These are phyloP conservation scores for Apiotrichum gracile DNA, from an alignment of 1,284 basidiomycete genomes.

Conservation along the genomic window DNA sequence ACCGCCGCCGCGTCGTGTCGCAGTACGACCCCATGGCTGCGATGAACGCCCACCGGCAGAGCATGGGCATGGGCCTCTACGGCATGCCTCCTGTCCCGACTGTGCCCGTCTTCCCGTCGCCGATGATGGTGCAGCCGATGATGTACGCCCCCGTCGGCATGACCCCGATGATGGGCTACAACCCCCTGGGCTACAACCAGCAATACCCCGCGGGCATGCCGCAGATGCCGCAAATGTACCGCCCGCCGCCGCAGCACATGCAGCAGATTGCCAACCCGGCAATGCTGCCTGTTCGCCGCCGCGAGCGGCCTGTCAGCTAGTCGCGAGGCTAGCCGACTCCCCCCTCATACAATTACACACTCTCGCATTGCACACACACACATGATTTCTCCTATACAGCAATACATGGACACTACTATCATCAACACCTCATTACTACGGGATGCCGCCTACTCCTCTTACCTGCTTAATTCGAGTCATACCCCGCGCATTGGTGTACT, in stretches of 20 bases:
- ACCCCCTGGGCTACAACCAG: too few relatives aligned
- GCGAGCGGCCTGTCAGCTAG: constrained; percentile 18
- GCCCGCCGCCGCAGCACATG: constrained; percentile 1
- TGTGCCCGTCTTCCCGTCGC: not conserved
- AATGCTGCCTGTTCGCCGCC: constrained; percentile 9
- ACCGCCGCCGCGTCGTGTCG: constrained; percentile 14
- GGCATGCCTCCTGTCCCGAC: not conserved
- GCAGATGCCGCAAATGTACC: constrained; percentile 12
- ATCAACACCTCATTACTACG: too few relatives aligned
- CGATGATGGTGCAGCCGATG: constrained; percentile 7
- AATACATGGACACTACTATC: too few relatives aligned
- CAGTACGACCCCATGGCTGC: constrained; percentile 7
- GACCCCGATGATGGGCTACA: constrained; percentile 2
- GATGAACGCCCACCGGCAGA: not conserved
- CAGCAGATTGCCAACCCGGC: constrained; percentile 1
- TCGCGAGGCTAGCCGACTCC: not conserved
- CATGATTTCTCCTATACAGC: not conserved
- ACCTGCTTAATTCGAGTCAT: not conserved
- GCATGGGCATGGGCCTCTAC: constrained; percentile 12
- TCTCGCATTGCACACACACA: not conserved
- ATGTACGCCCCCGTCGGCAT: constrained; percentile 5
- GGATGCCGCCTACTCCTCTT: too few relatives aligned
- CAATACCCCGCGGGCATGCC: not conserved
- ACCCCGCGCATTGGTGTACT: too few relatives aligned
- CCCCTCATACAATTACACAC: too few relatives aligned